Percentiles rank a stretch among this genome's conserved stretches.
These are phyloP conservation scores for Mariannaea elegans DNA, from an alignment of 2,329 filamentous ascomycete species.

Conservation along the genomic window DNA sequence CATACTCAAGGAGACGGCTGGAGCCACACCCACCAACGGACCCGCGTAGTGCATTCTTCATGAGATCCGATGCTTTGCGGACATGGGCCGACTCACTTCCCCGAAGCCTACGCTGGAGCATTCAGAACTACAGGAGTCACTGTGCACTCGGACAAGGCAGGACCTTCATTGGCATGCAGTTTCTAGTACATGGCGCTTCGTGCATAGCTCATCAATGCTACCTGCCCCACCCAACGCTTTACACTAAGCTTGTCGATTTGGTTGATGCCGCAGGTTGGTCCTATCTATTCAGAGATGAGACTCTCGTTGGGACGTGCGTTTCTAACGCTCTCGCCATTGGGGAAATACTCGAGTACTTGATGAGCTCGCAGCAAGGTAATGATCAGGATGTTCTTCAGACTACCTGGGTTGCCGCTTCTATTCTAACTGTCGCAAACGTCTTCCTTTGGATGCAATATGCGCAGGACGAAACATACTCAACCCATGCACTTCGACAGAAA, in stretches of 20 bases:
- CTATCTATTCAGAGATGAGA: slow-evolving; percentile 28
- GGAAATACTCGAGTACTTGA: slow-evolving; percentile 26
- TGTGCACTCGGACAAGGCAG: slow-evolving; percentile 24
- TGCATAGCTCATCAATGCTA: slow-evolving; percentile 39
- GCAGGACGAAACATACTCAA: slow-evolving; percentile 25
- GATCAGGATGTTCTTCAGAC: slow-evolving; percentile 14
- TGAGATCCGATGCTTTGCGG: slow-evolving; percentile 11
- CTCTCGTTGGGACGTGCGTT: slow-evolving; percentile 29
- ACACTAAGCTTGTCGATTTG: slow-evolving; percentile 27
- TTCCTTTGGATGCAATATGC: slow-evolving; percentile 27
- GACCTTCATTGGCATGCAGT: slow-evolving; percentile 35
- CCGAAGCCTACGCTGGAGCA: slow-evolving; percentile 24
- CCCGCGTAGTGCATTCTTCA: slow-evolving; percentile 1
- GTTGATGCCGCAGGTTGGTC: slow-evolving; percentile 37
- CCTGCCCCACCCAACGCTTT: slow-evolving; percentile 31
- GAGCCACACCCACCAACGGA: slow-evolving; percentile 26
- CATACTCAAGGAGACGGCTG: slow-evolving; percentile 11
- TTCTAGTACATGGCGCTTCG: slow-evolving; percentile 30
- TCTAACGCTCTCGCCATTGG: slow-evolving; percentile 29
- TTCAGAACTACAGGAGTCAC: slow-evolving; percentile 23
- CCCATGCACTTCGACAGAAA: background rate
- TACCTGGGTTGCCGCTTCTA: slow-evolving; percentile 32
- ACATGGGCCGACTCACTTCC: slow-evolving; percentile 27
- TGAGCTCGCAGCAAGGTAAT: background rate
- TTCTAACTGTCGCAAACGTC: slow-evolving; percentile 28